A percentile compares a stretch with the other conserved stretches of the same genome.
These are phyloP conservation scores for Tothia fuscella DNA, from an alignment of 2,329 filamentous ascomycete genomes.

Conservation along the genomic window DNA sequence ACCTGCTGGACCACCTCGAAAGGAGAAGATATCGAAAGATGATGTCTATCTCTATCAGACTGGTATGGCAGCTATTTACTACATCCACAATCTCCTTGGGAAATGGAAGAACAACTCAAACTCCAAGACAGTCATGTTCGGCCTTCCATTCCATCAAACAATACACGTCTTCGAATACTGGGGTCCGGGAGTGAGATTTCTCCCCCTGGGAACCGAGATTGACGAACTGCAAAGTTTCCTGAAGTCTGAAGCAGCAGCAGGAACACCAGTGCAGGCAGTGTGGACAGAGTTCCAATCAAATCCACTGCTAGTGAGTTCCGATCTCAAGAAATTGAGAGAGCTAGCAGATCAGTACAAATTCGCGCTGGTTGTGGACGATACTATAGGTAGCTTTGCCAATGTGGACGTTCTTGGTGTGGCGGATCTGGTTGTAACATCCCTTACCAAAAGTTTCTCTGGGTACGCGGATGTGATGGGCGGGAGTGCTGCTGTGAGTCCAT, in stretches of 20 bases:
- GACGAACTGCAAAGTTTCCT: slow-evolving; percentile 9
- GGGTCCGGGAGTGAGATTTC: slow-evolving; percentile 8
- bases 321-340: slow-evolving; percentile 28
- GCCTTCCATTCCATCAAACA: slow-evolving; percentile 10
- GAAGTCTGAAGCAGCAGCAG: not conserved
- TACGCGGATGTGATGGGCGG: slow-evolving; percentile 44
- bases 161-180: slow-evolving; percentile 10
- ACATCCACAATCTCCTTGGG: slow-evolving; percentile 4
- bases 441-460: slow-evolving; percentile 50
- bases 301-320: slow-evolving; percentile 31
- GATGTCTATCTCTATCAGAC: slow-evolving; percentile 11
- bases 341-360: slow-evolving; percentile 28
- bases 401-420: slow-evolving; percentile 35
- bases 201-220: slow-evolving; percentile 7
- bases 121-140: slow-evolving; percentile 8
- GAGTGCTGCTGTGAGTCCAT: slow-evolving; percentile 38
- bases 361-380: slow-evolving; percentile 26
- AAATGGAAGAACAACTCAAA: slow-evolving; percentile 5
- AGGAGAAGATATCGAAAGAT: not conserved
- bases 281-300: slow-evolving; percentile 37
- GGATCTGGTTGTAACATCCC: slow-evolving; percentile 40
- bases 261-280: slow-evolving; percentile 8
- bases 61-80: slow-evolving; percentile 10
- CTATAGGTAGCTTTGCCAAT: slow-evolving; percentile 25
- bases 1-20: slow-evolving; percentile 5